Base-by-base conservation (phyloP, 1,139 yeast genomes). In the Blastobotrys malaysiensis region DNA sequence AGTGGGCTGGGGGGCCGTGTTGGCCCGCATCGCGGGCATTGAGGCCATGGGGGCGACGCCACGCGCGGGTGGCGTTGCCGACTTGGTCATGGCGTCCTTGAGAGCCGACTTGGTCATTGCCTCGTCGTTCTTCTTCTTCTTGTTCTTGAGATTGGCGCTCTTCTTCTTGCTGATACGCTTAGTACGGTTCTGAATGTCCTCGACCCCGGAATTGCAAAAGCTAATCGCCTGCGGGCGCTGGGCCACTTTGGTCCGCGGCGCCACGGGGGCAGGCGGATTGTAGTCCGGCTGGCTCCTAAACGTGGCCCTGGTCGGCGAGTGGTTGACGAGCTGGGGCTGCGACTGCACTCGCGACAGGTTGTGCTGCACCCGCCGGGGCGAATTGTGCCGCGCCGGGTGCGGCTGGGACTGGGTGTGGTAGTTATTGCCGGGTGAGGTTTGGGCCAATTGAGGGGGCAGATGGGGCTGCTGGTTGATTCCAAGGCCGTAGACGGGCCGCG, bases 401-500 rank as follows among this genome's bases (percentile, higher is more conserved):
- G 39, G 39, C 39, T 31, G 39, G 16, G 39, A 31, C 39, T 31
- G 39, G 5, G n/a, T 11, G 3, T 31, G 39, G 39, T 31, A 31
- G 39, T 31, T 31, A 16, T 3, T n/a, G 5, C 5, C 11, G 14
- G 14, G 13, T 16, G 39, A 16, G 1, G 39, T 9, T 5, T 22
- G 39, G 16, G 39, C 39, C 39, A 31, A 7, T 7, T 31, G 39
- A 6, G 39, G 39, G 16, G 39, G 39, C 3, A 31, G 14, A 7
- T 11, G 39, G 16, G 39, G 7, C 14, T 43, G 52, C 18, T 48
- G 26, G 16, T 45, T 45, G 16, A 52, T 49, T 5, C 54, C 54
- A 13, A 52, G 46, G n/a, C 54, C 54, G 39, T 52, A 52, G 20
- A 48, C 48, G 9, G 54, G 54, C 7, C 54, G 39, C 16, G 46